Base-by-base conservation (phyloP, 1,284 basidiomycete genomes). In the Pseudozyma thailandica region DNA sequence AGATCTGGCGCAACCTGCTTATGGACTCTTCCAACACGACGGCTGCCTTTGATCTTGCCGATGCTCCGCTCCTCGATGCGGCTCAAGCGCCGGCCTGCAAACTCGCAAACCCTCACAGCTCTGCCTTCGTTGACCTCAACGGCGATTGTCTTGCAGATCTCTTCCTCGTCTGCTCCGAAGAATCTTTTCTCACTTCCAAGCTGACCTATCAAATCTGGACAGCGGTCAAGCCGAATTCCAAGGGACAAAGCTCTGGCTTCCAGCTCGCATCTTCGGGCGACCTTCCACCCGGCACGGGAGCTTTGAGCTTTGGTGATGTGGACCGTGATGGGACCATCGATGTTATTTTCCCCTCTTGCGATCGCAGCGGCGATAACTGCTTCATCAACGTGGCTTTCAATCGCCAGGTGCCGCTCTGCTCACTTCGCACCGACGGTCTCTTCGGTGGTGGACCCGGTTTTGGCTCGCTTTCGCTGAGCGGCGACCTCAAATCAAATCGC, bases 241-340 rank as follows among this genome's bases (percentile, higher is more conserved):
- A 51, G 21, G 51, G 53, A 1, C 9, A 65, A 41, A 85, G 86
- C 16, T 84, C 87, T 4, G 91, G 91, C 0, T 98, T 92, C 84
- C 84, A 84, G 3, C 86, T 95, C 3, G 88, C 90, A 0, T 88
- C 89, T 55, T 84, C 87, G 46, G 91, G 90, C 4, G 77, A 85
- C 15, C 86, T 99, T 23, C 95, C 96, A 0, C 75, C 85, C 10
- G 93, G 92, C 0, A 87, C 89, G 2, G 92, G 92, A 68, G 86
- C 90, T 0, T 87, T 98, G 20, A 88, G 90, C 0, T 98, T 98
- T 77, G 93, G 92, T 20, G 96, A 99, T 74, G 89, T 98, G 75
- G 91, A 94, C 91, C 79, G 96, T 13, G 96, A 98, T 78, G 95
- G 95, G 1, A 95, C 94, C 0, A 91, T 98, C 43, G 95, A 98